Evolutionary conservation across 805 yeast genomes (phyloP).

Genomic region (Brettanomyces sp.): DNA sequence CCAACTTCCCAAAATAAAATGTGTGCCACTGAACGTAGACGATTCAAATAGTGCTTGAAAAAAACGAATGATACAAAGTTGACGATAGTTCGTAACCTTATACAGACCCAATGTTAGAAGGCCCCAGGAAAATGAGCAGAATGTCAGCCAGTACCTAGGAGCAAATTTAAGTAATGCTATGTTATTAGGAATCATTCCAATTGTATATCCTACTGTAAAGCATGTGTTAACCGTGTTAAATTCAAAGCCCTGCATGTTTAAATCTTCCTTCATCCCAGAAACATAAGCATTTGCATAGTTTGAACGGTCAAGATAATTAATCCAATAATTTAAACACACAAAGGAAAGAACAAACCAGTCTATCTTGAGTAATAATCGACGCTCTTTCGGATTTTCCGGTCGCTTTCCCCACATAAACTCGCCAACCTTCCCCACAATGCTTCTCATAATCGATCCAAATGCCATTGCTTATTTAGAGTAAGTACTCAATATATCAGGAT

Average conservation of each 20-base stretch:
- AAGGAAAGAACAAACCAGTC: slow-evolving; percentile 27
- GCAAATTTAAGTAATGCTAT: slow-evolving; percentile 26
- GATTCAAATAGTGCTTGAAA: slow-evolving; percentile 53
- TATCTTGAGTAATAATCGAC: slow-evolving; percentile 3
- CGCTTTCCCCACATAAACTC: slow-evolving; percentile 4
- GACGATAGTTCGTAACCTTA: slow-evolving; percentile 34
- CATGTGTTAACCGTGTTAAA: slow-evolving; percentile 9
- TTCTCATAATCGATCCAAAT: no score
- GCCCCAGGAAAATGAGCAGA: slow-evolving; percentile 52
- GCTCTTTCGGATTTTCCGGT: slow-evolving; percentile 2
- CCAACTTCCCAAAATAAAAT: slow-evolving; percentile 48
- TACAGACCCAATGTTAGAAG: slow-evolving; percentile 42
- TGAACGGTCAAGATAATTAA: slow-evolving; percentile 25
- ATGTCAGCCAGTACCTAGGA: slow-evolving; percentile 48
- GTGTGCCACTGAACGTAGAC: slow-evolving; percentile 51
- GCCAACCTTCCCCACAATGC: neutral
- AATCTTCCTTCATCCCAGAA: slow-evolving; percentile 50
- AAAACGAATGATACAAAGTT: slow-evolving; percentile 45
- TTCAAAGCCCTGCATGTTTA: slow-evolving; percentile 8
- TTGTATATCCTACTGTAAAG: slow-evolving; percentile 36
- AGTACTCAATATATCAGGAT: no score
- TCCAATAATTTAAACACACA: slow-evolving; percentile 26
- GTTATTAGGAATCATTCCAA: slow-evolving; percentile 53
- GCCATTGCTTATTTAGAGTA: no score
- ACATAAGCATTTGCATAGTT: slow-evolving; percentile 51